Base-by-base conservation (phyloP, 164 flowering plant genomes). In the Hamamelis virginiana region DNA sequence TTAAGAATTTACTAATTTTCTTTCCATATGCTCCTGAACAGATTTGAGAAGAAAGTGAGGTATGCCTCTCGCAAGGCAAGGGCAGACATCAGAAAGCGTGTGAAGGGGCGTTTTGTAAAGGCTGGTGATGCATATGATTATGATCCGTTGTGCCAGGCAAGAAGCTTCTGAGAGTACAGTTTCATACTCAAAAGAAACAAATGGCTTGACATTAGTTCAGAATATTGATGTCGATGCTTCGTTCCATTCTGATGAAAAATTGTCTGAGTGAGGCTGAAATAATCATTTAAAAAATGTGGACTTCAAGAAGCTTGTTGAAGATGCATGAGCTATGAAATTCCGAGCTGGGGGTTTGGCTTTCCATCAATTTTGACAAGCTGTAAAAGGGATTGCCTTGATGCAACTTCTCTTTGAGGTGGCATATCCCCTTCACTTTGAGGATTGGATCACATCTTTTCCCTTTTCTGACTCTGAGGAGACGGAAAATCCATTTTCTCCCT, bases 61-160 rank as follows among this genome's bases (percentile, higher is more conserved):
- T 86, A 86, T 70, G 89, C 72, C 14, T 80, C 89, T 69, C 84
- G 87, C 57, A 86, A 86, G 77, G 84, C 81, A 23, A 77, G 89
- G 70, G 89, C 89, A 23, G 89, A 86, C 68, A 79, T 80, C 15
- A 82, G 89, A 69, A 79, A 68, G 73, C 87, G 87, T 66, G 89
- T 83, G 65, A 86, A 83, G 79, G 89, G 89, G 22, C 79, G 87
- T 15, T 86, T 86, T 75, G 83, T 86, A 53, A 86, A 86, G 83
- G 85, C 89, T 46, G 87, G 89, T 26, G 87, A 83, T 47, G 81
- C 80, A 60, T 86, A 77, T 74, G 89, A 86, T 63, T 86, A 78
- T 60, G 87, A 86, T 62, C 89, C 89, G 26, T 8, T 81, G 73
- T 70, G 77, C 74, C 71, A 77, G 52, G 76, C 83, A 13, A 77